Base-by-base conservation (phyloP, 2,329 filamentous ascomycete species). In the Cytospora leucostoma region DNA sequence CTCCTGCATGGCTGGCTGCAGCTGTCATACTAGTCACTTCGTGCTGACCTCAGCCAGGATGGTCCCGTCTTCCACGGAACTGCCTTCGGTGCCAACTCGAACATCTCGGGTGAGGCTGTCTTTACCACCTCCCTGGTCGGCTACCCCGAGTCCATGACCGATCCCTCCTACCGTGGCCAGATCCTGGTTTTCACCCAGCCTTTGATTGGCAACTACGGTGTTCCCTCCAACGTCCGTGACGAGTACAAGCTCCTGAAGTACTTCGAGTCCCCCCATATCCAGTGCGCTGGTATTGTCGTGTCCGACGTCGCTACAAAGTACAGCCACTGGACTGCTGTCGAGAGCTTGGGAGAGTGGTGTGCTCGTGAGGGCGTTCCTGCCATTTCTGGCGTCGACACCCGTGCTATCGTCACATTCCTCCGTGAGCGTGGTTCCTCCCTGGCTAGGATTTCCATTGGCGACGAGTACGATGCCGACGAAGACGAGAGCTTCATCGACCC, bases 171-270 rank as follows among this genome's bases (percentile, higher is more conserved):
- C 80, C 89, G 90, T 69, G 91, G 95, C 70, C 95, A 99, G 82
- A 98, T 99, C 70, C 84, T 99, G 71, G 94, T 98, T 78, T 97
- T 98, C 83, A 99, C 95, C 69, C 93, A 97, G 77, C 95, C 95
- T 40, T 82, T 99, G 70, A 97, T 99, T 73, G 95, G 95, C 74
- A 99, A 99, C 85, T 99, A 99, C 76, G 95, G 95, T 71, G 94
- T 99, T 19, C 95, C 95, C 17, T 96, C 93, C 37, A 87, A 84
- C 68, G 85, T 88, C 72, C 89, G 92, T 68, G 95, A 99, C 77
- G 82, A 93, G 77, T 91, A 88, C 77, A 95, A 95, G 71, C 86
- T 99, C 65, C 84, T 98, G 75, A 95, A 95, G 81, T 96, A 98
- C 83, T 99, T 99, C 73, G 95, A 99, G 80, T 97, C 93, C 34